A percentile compares a stretch with the other conserved stretches of the same genome.
These are phyloP conservation scores for Globisporangium nunn DNA, from an alignment of 352 stramenopile genomes.

Conservation along the genomic window DNA sequence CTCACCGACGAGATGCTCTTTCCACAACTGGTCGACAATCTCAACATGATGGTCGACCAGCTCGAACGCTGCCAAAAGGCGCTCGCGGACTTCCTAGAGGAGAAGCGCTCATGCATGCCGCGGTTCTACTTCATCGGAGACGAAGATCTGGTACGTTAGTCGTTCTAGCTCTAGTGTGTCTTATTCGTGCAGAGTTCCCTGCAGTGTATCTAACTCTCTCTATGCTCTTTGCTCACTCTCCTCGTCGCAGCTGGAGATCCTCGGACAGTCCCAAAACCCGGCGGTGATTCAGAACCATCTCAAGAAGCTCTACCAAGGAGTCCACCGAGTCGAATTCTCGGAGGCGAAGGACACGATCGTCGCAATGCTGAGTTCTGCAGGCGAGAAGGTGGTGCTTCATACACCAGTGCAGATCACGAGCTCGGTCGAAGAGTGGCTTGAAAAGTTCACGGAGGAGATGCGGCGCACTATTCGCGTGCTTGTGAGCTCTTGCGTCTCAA, in stretches of 20 bases:
- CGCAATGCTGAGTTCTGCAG: constrained; percentile 79
- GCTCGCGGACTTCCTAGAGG: constrained; percentile 91
- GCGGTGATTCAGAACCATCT: constrained; percentile 92
- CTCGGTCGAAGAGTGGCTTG: constrained; percentile 92
- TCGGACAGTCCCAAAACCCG: constrained; percentile 91
- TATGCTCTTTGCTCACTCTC: background rate
- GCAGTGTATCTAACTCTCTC: background rate
- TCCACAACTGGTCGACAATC: constrained; percentile 70
- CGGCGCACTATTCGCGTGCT: constrained; percentile 78
- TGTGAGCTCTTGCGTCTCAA: constrained; percentile 70
- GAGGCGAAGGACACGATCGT: constrained; percentile 76
- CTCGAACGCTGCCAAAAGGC: constrained; percentile 93
- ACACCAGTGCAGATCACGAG: constrained; percentile 82
- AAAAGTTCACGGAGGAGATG: constrained; percentile 89
- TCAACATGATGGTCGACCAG: constrained; percentile 89
- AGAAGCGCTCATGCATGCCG: constrained; percentile 91
- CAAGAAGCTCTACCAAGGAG: constrained; percentile 95
- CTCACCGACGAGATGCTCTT: constrained; percentile 89
- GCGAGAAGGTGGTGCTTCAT: constrained; percentile 81
- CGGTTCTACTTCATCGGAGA: constrained; percentile 97
- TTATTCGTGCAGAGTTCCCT: too few species aligned
- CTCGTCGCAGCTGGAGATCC: constrained; percentile 76
- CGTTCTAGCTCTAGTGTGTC: background rate
- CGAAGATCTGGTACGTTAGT: constrained; percentile 70
- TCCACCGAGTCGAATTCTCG: constrained; percentile 89